A percentile compares a stretch with the other conserved stretches of the same genome.
Conservation (phyloP, 1,284 basidiomycete species). For the Fistulinella cinereoalba region DNA sequence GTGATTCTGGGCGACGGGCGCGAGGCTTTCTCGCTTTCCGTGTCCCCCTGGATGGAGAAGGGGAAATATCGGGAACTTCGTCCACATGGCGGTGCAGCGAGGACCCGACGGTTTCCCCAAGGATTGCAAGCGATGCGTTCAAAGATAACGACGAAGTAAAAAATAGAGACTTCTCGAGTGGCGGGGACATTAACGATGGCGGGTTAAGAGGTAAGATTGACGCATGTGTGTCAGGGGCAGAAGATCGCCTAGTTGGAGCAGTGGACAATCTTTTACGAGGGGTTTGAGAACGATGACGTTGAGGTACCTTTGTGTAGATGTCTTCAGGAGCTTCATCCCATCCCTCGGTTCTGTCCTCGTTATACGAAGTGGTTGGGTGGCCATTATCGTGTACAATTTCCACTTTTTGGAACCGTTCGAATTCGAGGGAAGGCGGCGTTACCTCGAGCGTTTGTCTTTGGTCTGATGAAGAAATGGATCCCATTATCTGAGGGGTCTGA, state of each 20-base stretch:
- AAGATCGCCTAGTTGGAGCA: conserved; percentile 5
- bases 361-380: too few relatives aligned
- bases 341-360: neutral
- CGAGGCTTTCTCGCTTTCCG: conserved; percentile 3
- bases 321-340: conserved; percentile 5
- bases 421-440: too few relatives aligned
- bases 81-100: neutral
- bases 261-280: neutral
- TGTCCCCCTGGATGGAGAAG: conserved; percentile 18
- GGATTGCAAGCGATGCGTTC: conserved; percentile 16
- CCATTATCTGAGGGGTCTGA: too few relatives aligned
- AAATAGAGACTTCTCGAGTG: conserved; percentile 29
- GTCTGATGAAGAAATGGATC: too few relatives aligned
- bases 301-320: conserved; percentile 18
- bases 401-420: neutral
- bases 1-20: conserved; percentile 4
- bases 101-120: neutral
- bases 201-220: conserved; percentile 30
- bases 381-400: too few relatives aligned
- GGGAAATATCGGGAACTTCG: conserved; percentile 19
- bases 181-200: conserved; percentile 30
- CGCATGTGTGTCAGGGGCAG: conserved; percentile 17
- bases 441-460: too few relatives aligned
- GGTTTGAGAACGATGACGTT: conserved; percentile 13
- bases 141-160: conserved; percentile 27